Evolutionary conservation across 768 basidiomycete species (phyloP).

Genomic region (Paxillus involutus): DNA sequence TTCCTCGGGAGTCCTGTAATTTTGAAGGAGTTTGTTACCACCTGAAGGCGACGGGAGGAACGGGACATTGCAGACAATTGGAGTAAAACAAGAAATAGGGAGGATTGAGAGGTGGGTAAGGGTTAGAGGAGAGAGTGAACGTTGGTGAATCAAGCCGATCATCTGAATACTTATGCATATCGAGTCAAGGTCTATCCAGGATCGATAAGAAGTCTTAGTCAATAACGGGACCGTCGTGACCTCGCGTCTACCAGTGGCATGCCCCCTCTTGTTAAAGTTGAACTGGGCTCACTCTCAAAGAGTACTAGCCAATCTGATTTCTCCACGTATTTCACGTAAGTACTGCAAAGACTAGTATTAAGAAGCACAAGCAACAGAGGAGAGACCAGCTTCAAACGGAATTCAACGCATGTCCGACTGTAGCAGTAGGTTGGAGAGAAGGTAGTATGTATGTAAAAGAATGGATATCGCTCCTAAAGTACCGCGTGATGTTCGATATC

Average conservation of each 20-base stretch:
- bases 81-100: neutral
- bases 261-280: neutral
- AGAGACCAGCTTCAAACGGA: slow-evolving; percentile 3
- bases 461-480: slow-evolving; percentile 32
- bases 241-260: too few relatives aligned
- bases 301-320: neutral
- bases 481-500: slow-evolving; percentile 25
- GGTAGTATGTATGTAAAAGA: slow-evolving; percentile 31
- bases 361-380: slow-evolving; percentile 21
- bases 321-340: neutral
- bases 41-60: slow-evolving; percentile 18
- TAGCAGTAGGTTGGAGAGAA: slow-evolving; percentile 22
- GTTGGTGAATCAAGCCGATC: neutral
- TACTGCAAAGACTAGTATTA: slow-evolving; percentile 16
- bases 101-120: neutral
- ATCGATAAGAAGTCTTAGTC: slow-evolving; percentile 23
- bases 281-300: neutral
- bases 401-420: slow-evolving; percentile 2
- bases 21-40: slow-evolving; percentile 34
- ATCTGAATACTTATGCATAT: slow-evolving; percentile 5
- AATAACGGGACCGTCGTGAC: too few relatives aligned
- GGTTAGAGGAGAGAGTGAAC: neutral
- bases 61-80: neutral
- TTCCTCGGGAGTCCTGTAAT: slow-evolving; percentile 27
- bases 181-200: neutral